Evolutionary conservation across 108 stramenopile species (phyloP).

Genomic region (Skeletonema menzelii): DNA sequence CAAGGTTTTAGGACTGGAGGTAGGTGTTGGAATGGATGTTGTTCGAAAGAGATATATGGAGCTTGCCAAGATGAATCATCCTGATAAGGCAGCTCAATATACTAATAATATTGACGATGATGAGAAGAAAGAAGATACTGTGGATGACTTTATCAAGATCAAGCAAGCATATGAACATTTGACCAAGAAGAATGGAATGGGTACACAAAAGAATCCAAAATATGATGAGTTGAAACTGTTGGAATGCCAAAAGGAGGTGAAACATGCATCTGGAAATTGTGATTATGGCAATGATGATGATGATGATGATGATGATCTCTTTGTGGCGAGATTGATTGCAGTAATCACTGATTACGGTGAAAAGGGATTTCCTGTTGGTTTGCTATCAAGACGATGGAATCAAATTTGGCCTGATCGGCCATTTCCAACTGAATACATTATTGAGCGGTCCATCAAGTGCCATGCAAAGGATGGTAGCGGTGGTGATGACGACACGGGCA

Average conservation of each 20-base stretch:
- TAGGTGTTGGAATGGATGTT: slow-evolving; percentile 23
- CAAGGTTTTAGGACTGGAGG: slow-evolving; percentile 50
- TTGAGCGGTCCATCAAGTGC: slow-evolving; percentile 21
- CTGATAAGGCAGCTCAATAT: slow-evolving; percentile 42
- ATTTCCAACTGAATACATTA: slow-evolving; percentile 62
- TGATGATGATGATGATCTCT: slow-evolving; percentile 46
- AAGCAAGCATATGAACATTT: slow-evolving; percentile 51
- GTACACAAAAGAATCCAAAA: slow-evolving; percentile 51
- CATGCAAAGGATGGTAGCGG: background rate
- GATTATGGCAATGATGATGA: background rate
- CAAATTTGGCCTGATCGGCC: slow-evolving; percentile 86
- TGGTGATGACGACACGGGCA: background rate
- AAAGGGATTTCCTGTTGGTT: slow-evolving; percentile 64
- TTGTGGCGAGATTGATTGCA: slow-evolving; percentile 72
- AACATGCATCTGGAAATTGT: slow-evolving; percentile 20
- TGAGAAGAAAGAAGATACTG: slow-evolving; percentile 1
- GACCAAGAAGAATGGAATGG: slow-evolving; percentile 46
- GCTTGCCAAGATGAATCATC: slow-evolving; percentile 61
- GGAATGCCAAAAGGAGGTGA: slow-evolving; percentile 18
- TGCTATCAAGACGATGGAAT: slow-evolving; percentile 74
- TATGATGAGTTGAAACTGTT: slow-evolving; percentile 37
- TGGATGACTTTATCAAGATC: slow-evolving; percentile 26
- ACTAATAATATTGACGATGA: slow-evolving; percentile 4
- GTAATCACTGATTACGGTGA: slow-evolving; percentile 82
- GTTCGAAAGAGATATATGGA: slow-evolving; percentile 53